Base-by-base conservation (phyloP, 2,329 filamentous ascomycete species). In the Metarhizium guizhouense region DNA sequence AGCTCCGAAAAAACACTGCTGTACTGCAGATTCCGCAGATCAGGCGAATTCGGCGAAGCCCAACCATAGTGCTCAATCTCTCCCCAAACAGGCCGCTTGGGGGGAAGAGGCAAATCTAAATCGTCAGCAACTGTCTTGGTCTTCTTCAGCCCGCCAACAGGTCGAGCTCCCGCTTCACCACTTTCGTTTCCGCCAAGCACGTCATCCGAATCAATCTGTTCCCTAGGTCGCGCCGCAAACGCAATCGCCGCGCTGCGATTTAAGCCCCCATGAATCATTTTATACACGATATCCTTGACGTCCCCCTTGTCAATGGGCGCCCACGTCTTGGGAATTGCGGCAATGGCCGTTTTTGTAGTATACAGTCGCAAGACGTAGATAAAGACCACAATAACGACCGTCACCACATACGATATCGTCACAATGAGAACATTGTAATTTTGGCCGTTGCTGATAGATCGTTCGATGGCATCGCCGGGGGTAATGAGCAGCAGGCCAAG, bases 291-390 rank as follows among this genome's bases (percentile, higher is more conserved):
- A 61, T 84, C 85, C 48, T 81, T 82, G 48, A 96, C 82, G 67
- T 96, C 91, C 60, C 87, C 88, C 67, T 90, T 88, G 63, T 94
- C 90, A 59, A 96, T 79, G 0, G 92, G 92, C 16, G 96, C 82
- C 81, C 89, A 95, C 54, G 83, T 76, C 69, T 93, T 94, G 1
- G 94, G 94, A 57, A 99, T 96, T 4, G 83, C 85, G 18, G 85
- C 82, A 8, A 97, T 79, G 8, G 88, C 84, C 49, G 81, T 87
- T 59, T 89, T 84, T 65, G 90, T 95, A 54, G 93, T 89, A 72
- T 93, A 96, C 20, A 96, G 81, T n/a, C 94, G 81, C 54, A 85
- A 83, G 55, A 85, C 81, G 69, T 95, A 96, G 64, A 96, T 82
- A 63, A 95, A 83, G 48, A 83, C 71, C 47, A 90, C 81, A 54